phyloP scores from a whole-genome alignment of 495 filamentous ascomycete genomes.

The Hyaloscypha hepaticicola region DNA sequence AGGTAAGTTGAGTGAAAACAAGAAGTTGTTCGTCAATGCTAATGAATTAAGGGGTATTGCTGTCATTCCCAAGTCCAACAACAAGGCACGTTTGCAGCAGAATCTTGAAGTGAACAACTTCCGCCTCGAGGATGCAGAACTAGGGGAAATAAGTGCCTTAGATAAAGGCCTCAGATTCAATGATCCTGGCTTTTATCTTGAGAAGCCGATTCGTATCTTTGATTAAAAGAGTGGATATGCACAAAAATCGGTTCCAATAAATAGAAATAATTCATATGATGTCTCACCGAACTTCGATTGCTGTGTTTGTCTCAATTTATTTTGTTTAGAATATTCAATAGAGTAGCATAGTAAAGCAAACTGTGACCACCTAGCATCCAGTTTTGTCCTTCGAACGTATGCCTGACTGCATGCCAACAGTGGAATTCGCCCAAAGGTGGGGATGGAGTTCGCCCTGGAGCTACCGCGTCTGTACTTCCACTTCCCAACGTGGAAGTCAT shows the following conservation, averaged over 20 bases:
- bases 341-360: too few species aligned
- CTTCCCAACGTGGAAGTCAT: not conserved
- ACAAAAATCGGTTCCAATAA: not conserved
- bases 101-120: slow-evolving; percentile 57
- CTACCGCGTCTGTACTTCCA: too few species aligned
- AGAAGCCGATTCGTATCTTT: slow-evolving; percentile 23
- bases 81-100: slow-evolving; percentile 48
- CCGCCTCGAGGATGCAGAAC: slow-evolving; percentile 48
- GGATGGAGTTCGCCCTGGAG: not conserved
- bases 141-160: slow-evolving; percentile 52
- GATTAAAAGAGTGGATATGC: not conserved
- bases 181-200: slow-evolving; percentile 42
- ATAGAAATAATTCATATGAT: not conserved
- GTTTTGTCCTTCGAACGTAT: too few species aligned
- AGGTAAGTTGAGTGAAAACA: slow-evolving; percentile 18
- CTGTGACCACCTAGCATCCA: too few species aligned
- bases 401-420: not conserved
- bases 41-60: slow-evolving; percentile 40
- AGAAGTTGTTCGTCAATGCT: not conserved
- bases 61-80: slow-evolving; percentile 73
- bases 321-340: too few species aligned
- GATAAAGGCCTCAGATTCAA: slow-evolving; percentile 61
- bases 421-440: not conserved
- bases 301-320: too few species aligned
- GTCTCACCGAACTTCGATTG: too few species aligned